Evolutionary conservation across 2,329 filamentous ascomycete species (phyloP), one percentile per base, ranked within the genome.

Genomic region (Fusarium sp.): DNA sequence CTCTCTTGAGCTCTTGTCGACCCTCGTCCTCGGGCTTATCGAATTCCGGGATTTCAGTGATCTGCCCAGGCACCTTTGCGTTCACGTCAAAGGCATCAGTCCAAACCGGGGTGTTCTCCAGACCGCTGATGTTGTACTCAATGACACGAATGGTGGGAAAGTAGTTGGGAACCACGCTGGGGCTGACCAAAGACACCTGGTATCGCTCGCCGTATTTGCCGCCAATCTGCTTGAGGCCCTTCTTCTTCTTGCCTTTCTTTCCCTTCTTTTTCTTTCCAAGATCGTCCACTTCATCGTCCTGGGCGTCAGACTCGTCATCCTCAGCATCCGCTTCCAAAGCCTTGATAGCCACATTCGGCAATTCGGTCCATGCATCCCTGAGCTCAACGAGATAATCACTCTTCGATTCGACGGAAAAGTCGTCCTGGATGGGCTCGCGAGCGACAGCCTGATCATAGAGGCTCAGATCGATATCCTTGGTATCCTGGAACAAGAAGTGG

Each of bases 401-500:
- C 64, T 80, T 90, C n/a, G 90, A 91, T 61, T 85, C 78, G 3
- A 89, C 81, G 1, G 86, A 85, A 18, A 96, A 77, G n/a, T 83
- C 82, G n/a, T 85, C 83, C 10, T 84, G 83, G 75, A 83, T 80
- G 2, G 72, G 62, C 4, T 64, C 42, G 23, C 71, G 69, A 2
- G 73, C 64, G 18, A 74, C 62, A 8, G 44, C 44, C 11, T 70
- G 36, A n/a, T 78, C 72, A 2, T 78, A 58, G 73, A 44, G 79
- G 69, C 82, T 80, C 51, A 93, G 84, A 65, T 91, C 85, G 58
- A 97, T 85, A 1, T 97, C 87, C 40, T 91, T 85, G 62, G 89
- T 92, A 77, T 98, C 95, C 74, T 97, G 93, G 14, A 99, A 82
- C 76, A 98, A 87, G 79, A 99, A 99, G 79, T 99, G 96, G 74